Base-by-base conservation (phyloP, 768 basidiomycete genomes). In the Mycena vitilis region DNA sequence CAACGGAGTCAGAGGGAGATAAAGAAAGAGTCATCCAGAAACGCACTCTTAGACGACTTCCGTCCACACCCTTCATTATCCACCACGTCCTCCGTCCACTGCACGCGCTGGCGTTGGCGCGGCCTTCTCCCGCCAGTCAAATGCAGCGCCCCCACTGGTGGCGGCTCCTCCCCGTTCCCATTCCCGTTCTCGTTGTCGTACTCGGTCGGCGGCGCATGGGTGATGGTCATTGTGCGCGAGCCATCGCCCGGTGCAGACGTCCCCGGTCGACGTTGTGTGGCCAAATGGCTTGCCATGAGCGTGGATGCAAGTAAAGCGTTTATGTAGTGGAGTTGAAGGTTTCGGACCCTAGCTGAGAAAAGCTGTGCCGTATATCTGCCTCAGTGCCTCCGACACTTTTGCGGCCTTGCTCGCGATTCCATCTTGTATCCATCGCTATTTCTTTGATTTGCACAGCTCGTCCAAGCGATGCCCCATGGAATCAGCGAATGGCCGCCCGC, bases 31-130 rank as follows among this genome's bases (percentile, higher is more conserved):
- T 30, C 18, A 40, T 3, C 30, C 15, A 2, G 44, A 34, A 44
- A 87, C 92, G 70, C 72, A 97, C 96, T 95, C 82, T 98, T 98
- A 30, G 95, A 95, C 70, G 92, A 94, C 80, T 98, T 97, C 85
- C 87, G 90, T 8, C 94, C 95, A 66, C 90, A 86, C 0, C 91
- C 90, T 74, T 98, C 96, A 75, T 98, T 98, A 77, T 98, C 96
- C 4, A 97, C 86, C 6, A 94, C 93, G 61, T 89, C 91, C 20
- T 95, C 92, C 23, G 81, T 86, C 96, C 96, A 98, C 0, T 86
- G 89, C 0, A 98, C 96, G 34, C 86, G 82, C 47, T 85, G 88
- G 37, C 80, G 79, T 30, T 30, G 80, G 80, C 37, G 81, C 71
- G 30, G 30, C 2, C 76, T 80, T 44, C 85, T 81, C 15, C 77